phyloP scores from a whole-genome alignment of 352 stramenopile genomes.

The Phytophthora sp. region DNA sequence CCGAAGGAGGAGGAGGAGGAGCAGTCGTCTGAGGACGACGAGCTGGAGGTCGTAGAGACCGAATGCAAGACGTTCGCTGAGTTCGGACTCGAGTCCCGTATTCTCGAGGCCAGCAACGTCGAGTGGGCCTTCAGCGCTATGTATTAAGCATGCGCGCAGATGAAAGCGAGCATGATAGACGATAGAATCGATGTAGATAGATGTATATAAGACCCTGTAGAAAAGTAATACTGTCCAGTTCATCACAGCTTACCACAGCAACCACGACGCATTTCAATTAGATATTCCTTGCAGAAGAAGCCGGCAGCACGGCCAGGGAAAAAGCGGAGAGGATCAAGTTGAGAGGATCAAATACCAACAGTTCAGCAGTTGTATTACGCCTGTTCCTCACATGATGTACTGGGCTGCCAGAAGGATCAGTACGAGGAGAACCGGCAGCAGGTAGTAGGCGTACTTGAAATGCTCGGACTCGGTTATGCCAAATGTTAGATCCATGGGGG shows the following conservation, averaged over 20 bases:
- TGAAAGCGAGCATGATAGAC: slow-evolving; percentile 20
- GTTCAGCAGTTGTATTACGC: neutral
- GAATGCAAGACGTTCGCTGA: slow-evolving; percentile 73
- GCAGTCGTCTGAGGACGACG: slow-evolving; percentile 6
- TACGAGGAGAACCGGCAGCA: slow-evolving; percentile 41
- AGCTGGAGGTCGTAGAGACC: slow-evolving; percentile 18
- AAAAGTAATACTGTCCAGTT: slow-evolving; percentile 32
- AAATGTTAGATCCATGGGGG: slow-evolving; percentile 16
- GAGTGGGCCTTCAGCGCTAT: slow-evolving; percentile 82
- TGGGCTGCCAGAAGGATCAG: slow-evolving; percentile 48
- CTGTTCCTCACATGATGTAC: slow-evolving; percentile 18
- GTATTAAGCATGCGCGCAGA: slow-evolving; percentile 53
- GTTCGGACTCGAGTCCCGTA: slow-evolving; percentile 72
- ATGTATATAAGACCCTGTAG: slow-evolving; percentile 39
- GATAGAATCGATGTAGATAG: slow-evolving; percentile 28
- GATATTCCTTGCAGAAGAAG: slow-evolving; percentile 9
- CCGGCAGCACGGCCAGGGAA: neutral
- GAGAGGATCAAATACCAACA: too few species aligned
- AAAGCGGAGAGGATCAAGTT: neutral
- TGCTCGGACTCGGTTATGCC: slow-evolving; percentile 17
- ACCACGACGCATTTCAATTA: neutral
- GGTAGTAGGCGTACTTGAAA: slow-evolving; percentile 26
- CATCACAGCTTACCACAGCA: slow-evolving; percentile 19
- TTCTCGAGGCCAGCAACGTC: slow-evolving; percentile 62
- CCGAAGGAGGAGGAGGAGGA: slow-evolving; percentile 14